Percentiles rank a stretch among this genome's conserved stretches.
phyloP scores from a whole-genome alignment of 257 asterid species.

The Voacanga thouarsii region DNA sequence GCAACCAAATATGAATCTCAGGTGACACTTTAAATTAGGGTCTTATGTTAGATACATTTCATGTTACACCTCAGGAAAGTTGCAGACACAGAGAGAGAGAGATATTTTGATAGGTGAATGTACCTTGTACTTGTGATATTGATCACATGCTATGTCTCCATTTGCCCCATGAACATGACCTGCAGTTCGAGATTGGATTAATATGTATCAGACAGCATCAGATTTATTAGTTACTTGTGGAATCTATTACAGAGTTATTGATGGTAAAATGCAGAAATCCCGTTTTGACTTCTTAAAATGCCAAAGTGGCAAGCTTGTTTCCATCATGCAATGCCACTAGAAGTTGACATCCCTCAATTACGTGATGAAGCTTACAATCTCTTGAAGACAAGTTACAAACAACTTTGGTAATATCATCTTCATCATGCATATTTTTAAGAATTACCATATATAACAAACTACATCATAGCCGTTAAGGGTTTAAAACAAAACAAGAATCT shows the following conservation, averaged over 20 bases:
- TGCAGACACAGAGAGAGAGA: background rate
- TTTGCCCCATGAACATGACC: constrained; percentile 34
- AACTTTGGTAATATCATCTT: too few relatives aligned
- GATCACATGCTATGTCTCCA: constrained; percentile 48
- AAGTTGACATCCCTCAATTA: background rate
- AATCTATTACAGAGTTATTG: background rate
- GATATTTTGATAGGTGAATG: background rate
- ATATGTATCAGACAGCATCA: background rate
- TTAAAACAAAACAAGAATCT: too few relatives aligned
- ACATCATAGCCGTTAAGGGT: too few relatives aligned
- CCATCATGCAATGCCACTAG: background rate
- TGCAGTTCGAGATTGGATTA: constrained; percentile 6
- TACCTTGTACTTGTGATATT: constrained; percentile 52
- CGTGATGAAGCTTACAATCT: too few relatives aligned
- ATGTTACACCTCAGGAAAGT: background rate
- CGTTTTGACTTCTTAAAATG: constrained; percentile 1
- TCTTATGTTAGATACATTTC: background rate
- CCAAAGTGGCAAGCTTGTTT: background rate
- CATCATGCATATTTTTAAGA: too few relatives aligned
- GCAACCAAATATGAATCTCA: background rate
- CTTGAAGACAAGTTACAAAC: too few relatives aligned
- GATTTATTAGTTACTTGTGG: background rate
- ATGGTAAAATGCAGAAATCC: background rate
- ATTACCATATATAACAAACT: too few relatives aligned
- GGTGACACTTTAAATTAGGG: background rate